Evolutionary conservation across 2,329 filamentous ascomycete genomes (phyloP), one percentile per base, ranked within the genome.

Genomic region (Fusarium nelsonii): DNA sequence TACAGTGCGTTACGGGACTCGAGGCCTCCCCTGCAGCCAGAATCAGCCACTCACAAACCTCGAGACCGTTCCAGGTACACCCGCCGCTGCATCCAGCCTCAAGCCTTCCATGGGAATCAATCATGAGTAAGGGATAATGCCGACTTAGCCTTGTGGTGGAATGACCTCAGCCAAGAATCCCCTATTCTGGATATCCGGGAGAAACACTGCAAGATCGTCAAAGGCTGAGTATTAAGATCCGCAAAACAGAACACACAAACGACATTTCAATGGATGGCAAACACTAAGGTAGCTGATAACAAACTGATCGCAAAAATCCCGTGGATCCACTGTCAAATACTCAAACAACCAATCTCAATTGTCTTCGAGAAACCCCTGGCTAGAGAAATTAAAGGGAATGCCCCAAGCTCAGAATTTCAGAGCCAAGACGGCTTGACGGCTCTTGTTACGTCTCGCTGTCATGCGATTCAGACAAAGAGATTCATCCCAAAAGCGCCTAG

Each of bases 341-440:
- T 46, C 23, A 23, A 23, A 23, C 23, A 23, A 23, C 23, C 23
- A 23, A 23, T 23, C 23, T 23, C 23, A 23, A 23, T 23, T 23
- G 23, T 5, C 23, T 23, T 39, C 16, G 23, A 14, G n/a, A 26
- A 18, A 48, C 36, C 58, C 59, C 60, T 59, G 36, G 26, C 40
- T 14, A 26, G 30, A 36, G 66, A 69, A 37, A 69, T 70, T 70
- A 67, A 55, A 70, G 48, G 66, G 57, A 67, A 63, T 46, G 20
- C 37, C 39, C 39, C 45, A 28, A 59, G 43, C 49, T 62, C 37
- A 45, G 39, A 65, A 65, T 66, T 40, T 32, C 50, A 52, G 16
- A 48, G 61, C 66, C 66, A 69, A 69, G 66, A 69, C 65, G 51
- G 43, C 57, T 58, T 53, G 62, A 34, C 61, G 65, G 60, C 45